Base-by-base conservation (phyloP, 2,329 filamentous ascomycete genomes). In the Apiospora aurea region DNA sequence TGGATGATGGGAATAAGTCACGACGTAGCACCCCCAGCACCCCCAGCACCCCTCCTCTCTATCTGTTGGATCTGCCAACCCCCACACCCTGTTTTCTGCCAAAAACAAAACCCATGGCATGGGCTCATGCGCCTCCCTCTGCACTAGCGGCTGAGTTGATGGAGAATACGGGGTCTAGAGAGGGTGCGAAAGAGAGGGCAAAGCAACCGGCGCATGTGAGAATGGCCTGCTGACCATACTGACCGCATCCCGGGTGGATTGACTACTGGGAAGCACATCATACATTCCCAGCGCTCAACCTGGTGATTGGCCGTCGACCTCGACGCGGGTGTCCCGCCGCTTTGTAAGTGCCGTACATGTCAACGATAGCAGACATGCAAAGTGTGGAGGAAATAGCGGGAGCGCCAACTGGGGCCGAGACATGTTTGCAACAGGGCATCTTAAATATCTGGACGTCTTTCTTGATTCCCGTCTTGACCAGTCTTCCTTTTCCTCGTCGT, bases 331-430 rank as follows among this genome's bases (percentile, higher is more conserved):
- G 57, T 64, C 34, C 34, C 57, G 57, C 57, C 34, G 57, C 57
- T 64, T 64, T 64, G 57, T 64, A 64, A 64, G 21, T 64, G 57
- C 34, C 57, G 57, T 64, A 64, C 57, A 41, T n/a, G n/a, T 64
- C 57, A 41, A 41, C 18, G 18, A 64, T n/a, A 64, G 53, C 29
- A 64, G 26, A 41, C 24, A 41, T n/a, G 34, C 18, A 41, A 21
- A 51, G 57, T 41, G 57, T 41, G 34, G 57, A 41, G 57, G 57
- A 18, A 64, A 64, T 18, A 21, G 18, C 57, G 10, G 18, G 34
- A 49, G 46, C n/a, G 11, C 21, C 46, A 49, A 49, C 46, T 49
- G 21, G 46, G 46, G 18, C 49, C 49, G 49, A 51, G 24, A 34
- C 18, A 34, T 34, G 53, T 18, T 29, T 34, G 6, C 29, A 38